Base-by-base conservation (phyloP, 768 basidiomycete species). In the Rhizopogon sp. region DNA sequence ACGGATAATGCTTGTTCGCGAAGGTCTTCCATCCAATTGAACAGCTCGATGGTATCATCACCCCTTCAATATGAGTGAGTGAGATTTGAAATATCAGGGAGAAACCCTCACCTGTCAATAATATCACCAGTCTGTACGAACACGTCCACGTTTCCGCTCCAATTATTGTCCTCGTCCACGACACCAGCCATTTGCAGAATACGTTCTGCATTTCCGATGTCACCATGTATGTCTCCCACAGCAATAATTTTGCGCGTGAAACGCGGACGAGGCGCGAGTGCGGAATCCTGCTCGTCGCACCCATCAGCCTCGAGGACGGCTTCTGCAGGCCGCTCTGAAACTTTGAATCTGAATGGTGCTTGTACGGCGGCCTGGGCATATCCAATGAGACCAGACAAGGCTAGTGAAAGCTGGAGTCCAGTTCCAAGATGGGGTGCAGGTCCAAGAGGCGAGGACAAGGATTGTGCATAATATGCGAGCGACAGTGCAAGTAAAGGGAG, bases 91-190 rank as follows among this genome's bases (percentile, higher is more conserved):
- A 16, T 44, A 6, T 29, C n/a, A 47, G 17, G 50, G 49, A 22
- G 5, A 56, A 37, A 56, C 7, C 16, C 77, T 43, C 57, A 88
- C 93, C 94, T 75, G 71, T 97, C 94, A 53, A 98, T 90, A 33
- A 97, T 94, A 70, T 98, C 94, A 3, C 94, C 95, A 0, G 94
- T 97, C 74, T 98, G 96, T 16, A 97, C 93, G 55, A 98, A 85
- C 44, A 87, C 84, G 64, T 93, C 89, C 1, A 87, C 81, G 29
- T 87, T 75, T 5, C 90, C 93, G 3, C 83, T 81, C 96, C 96
- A 98, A 53, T 85, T 75, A 1, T 85, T 85, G 6, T 79, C 64
- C 10, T 80, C 78, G 61, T 93, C 84, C 3, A 88, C 82, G 5
- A 98, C 86, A 1, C 78, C 77, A 1, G 91, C 82, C 76, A 93